Conservation (phyloP, 768 basidiomycete genomes). For the Rhodotorula graminis region DNA sequence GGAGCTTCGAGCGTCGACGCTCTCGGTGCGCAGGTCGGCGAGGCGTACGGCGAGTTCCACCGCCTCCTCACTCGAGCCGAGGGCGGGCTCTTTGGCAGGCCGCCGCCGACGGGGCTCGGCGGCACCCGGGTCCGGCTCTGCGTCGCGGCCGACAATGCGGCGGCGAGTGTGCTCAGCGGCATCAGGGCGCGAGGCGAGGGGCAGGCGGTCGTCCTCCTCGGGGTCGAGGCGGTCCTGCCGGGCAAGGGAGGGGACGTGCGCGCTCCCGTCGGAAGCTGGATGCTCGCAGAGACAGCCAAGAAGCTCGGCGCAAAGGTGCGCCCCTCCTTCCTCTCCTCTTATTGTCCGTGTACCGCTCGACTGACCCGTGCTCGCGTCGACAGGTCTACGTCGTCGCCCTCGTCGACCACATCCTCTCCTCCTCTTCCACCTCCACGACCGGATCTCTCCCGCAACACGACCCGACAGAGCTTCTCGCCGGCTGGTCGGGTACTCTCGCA, state of each 20-base stretch:
- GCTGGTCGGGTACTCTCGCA: constrained; percentile 8
- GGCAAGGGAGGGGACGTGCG: constrained; percentile 8
- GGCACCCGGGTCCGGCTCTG: background rate
- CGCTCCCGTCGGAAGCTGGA: constrained; percentile 4
- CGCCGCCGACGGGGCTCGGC: background rate
- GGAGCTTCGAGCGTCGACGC: background rate
- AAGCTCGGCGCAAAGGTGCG: background rate
- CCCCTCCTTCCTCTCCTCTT: background rate
- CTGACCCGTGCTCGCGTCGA: background rate
- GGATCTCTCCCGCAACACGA: too few species aligned
- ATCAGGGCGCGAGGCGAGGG: background rate
- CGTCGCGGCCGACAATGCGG: constrained; percentile 7
- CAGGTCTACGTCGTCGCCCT: constrained; percentile 3
- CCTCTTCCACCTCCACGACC: too few species aligned
- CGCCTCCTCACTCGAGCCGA: background rate
- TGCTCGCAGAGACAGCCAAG: constrained; percentile 2
- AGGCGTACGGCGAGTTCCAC: background rate
- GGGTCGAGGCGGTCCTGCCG: constrained; percentile 5
- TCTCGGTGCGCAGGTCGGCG: background rate
- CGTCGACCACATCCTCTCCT: constrained; percentile 3
- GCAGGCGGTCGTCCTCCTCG: background rate
- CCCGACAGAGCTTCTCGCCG: constrained; percentile 2
- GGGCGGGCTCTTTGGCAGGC: background rate
- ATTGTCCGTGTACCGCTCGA: too few species aligned
- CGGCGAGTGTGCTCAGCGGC: background rate